Evolutionary conservation across 371 early-diverging fungal genomes (phyloP).

Genomic region (Mortierella sp.): DNA sequence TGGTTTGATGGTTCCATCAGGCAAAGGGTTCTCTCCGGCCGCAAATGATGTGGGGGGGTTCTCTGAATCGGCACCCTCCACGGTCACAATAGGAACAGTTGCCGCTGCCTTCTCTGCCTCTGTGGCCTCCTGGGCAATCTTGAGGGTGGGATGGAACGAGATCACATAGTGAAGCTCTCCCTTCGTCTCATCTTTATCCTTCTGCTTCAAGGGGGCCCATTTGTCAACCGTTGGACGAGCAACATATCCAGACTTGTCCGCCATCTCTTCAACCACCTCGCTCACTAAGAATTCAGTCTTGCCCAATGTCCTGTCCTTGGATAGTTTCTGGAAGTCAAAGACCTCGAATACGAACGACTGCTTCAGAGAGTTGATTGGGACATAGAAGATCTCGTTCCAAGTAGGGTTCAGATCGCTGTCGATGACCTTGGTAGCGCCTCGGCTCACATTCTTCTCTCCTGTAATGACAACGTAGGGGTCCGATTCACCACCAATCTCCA

Average conservation of each 20-base stretch:
- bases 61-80: conserved; percentile 23
- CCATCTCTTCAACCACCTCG: conserved; percentile 58
- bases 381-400: conserved; percentile 86
- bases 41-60: conserved; percentile 39
- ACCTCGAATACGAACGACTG: conserved; percentile 79
- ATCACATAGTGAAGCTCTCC: conserved; percentile 72
- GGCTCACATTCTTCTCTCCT: conserved; percentile 62
- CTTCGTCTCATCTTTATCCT: conserved; percentile 64
- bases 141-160: conserved; percentile 72
- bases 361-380: conserved; percentile 73
- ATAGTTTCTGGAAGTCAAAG: conserved; percentile 75
- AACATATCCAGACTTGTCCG: conserved; percentile 57
- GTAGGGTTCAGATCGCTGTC: conserved; percentile 80
- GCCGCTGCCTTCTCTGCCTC: conserved; percentile 36
- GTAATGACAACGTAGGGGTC: conserved; percentile 86
- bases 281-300: conserved; percentile 57
- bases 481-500: conserved; percentile 68
- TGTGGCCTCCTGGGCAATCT: conserved; percentile 57
- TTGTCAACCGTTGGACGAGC: conserved; percentile 57
- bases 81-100: conserved; percentile 14
- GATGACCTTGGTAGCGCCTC: conserved; percentile 75
- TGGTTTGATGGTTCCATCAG: conserved; percentile 29
- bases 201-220: conserved; percentile 69
- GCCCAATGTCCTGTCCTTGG: conserved; percentile 77
- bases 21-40: conserved; percentile 14